These are phyloP conservation scores for Lactuca saligna DNA, from an alignment of 129 eudicot genomes.

Conservation along the genomic window DNA sequence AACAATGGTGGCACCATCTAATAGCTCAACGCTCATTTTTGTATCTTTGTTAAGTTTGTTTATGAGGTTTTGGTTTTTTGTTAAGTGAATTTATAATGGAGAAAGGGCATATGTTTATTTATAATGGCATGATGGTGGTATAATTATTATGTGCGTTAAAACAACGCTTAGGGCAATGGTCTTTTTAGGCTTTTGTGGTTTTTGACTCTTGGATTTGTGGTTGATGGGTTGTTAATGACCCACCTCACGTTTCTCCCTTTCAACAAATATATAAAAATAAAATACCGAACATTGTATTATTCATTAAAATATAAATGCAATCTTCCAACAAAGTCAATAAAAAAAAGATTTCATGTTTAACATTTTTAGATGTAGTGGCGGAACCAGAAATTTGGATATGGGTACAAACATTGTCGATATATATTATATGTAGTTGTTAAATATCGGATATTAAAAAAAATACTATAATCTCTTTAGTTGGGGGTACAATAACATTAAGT, in stretches of 20 bases:
- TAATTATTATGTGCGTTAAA: slow-evolving; percentile 27
- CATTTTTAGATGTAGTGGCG: too few relatives aligned
- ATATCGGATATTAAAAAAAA: too few relatives aligned
- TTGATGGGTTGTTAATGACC: slow-evolving; percentile 34
- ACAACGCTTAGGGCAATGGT: slow-evolving; percentile 29
- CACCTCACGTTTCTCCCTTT: slow-evolving; percentile 17
- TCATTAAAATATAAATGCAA: neutral
- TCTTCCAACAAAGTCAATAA: neutral
- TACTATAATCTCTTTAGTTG: too few relatives aligned
- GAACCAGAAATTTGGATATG: too few relatives aligned
- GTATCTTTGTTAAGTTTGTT: neutral
- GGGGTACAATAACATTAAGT: too few relatives aligned
- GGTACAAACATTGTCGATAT: too few relatives aligned
- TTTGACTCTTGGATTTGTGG: slow-evolving; percentile 27
- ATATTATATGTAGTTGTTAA: too few relatives aligned
- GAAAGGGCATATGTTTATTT: slow-evolving; percentile 17
- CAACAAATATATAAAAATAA: neutral
- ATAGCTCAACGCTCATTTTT: slow-evolving; percentile 51
- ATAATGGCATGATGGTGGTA: slow-evolving; percentile 16
- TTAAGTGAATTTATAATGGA: too few relatives aligned
- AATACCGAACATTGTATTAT: neutral
- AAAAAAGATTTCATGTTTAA: neutral
- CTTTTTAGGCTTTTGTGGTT: slow-evolving; percentile 13
- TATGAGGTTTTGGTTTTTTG: slow-evolving; percentile 10
- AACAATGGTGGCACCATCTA: slow-evolving; percentile 46